A percentile compares a stretch with the other conserved stretches of the same genome.
Conservation (phyloP, 306 rosid species). For the Erythrophleum fordii region DNA sequence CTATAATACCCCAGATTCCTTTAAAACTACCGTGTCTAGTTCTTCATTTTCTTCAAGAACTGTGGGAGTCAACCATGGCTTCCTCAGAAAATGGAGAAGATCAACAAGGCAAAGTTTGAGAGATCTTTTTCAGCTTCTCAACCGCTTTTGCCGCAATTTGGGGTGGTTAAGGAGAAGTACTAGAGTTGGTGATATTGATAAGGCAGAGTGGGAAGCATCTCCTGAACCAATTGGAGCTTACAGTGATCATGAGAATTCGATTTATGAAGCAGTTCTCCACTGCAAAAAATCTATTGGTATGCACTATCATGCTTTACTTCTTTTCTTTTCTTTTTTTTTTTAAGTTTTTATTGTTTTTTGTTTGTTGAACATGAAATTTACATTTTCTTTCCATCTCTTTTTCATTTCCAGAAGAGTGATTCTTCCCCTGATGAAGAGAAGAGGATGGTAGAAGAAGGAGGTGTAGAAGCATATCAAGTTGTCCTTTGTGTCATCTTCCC, state of each 20-base stretch:
- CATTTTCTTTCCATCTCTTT: not conserved
- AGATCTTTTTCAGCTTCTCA: slow-evolving; percentile 37
- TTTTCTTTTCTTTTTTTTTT: not conserved
- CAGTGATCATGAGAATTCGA: slow-evolving; percentile 55
- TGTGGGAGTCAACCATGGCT: slow-evolving; percentile 35
- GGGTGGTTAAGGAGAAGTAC: slow-evolving; percentile 43
- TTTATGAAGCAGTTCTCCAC: slow-evolving; percentile 71
- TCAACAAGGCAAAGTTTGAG: slow-evolving; percentile 40
- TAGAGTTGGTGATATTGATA: slow-evolving; percentile 50
- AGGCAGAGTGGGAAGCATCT: slow-evolving; percentile 45
- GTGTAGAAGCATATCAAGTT: slow-evolving; percentile 35
- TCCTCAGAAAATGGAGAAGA: slow-evolving; percentile 47
- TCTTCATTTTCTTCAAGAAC: slow-evolving; percentile 39
- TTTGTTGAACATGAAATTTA: not conserved
- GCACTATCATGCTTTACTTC: not conserved
- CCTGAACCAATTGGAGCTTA: slow-evolving; percentile 32
- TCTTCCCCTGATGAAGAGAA: slow-evolving; percentile 9
- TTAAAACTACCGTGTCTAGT: slow-evolving; percentile 25
- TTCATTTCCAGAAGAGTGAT: slow-evolving; percentile 53
- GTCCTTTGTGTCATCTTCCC: slow-evolving; percentile 41
- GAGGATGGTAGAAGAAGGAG: slow-evolving; percentile 30
- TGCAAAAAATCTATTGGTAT: slow-evolving; percentile 75
- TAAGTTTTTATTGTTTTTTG: not conserved
- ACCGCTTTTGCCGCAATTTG: slow-evolving; percentile 34
- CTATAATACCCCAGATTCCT: slow-evolving; percentile 32